Evolutionary conservation across 2,329 filamentous ascomycete genomes (phyloP), one percentile per base, ranked within the genome.

Genomic region (Penicillium sp.): DNA sequence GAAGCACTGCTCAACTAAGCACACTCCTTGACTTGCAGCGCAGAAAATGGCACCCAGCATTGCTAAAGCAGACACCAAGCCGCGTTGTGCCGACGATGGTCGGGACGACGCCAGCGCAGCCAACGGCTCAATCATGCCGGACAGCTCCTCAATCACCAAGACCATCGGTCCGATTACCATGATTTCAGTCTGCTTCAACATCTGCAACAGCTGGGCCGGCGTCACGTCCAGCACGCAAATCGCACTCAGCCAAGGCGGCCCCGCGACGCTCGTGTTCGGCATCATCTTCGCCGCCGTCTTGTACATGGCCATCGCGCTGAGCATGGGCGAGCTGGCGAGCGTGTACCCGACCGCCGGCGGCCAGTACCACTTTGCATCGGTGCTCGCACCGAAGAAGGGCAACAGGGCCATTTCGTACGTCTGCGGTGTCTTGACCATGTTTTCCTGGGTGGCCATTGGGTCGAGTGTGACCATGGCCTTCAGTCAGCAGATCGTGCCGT

Each of bases 161-260:
- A n/a, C 38, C 38, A 42, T 46, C 11, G n/a, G 69, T 75, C 62
- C 79, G 77, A 0, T 70, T 80, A 38, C 11, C 3, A 48, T 48
- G 5, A 48, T 80, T 3, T 78, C 77, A n/a, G 75, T 79, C 12
- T 77, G 78, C 9, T 81, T 79, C 63, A 78, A 75, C 8, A 72
- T 81, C 55, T 79, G 77, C 26, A 80, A 81, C 59, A 78, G 76
- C 1, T 81, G 78, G 78, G 79, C 78, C 59, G 78, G 76, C 50
- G 79, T 81, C 52, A 77, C 76, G 1, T 75, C 77, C 8, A 76
- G 75, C 5, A 61, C 81, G 59, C 70, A 79, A 57, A 79, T 78
- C 1, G 78, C 77, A 28, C 79, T 81, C 68, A 79, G 75, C 40
- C 78, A 76, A 9, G 78, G 78, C 20, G 78, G 79, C 1, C 76